These are phyloP conservation scores for Phytophthora pinifolia DNA, from an alignment of 352 stramenopile species.

Conservation along the genomic window DNA sequence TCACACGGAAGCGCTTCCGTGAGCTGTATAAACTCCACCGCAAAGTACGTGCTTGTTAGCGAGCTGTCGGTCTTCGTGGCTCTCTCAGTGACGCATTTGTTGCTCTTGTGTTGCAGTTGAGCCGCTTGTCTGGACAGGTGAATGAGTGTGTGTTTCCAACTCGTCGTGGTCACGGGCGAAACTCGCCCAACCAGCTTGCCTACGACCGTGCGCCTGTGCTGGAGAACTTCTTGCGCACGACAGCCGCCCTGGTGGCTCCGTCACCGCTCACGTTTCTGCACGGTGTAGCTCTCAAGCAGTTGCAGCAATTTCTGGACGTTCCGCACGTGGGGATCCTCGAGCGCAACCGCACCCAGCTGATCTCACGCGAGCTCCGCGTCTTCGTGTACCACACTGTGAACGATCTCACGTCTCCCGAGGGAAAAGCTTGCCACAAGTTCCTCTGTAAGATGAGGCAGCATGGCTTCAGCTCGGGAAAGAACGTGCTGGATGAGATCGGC, in stretches of 20 bases:
- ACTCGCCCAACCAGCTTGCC: constrained; percentile 60
- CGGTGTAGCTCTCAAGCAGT: constrained; percentile 70
- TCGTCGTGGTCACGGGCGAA: constrained; percentile 52
- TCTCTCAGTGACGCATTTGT: constrained; percentile 2
- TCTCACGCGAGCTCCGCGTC: constrained; percentile 71
- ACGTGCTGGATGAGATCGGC: constrained; percentile 70
- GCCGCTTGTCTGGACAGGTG: constrained; percentile 64
- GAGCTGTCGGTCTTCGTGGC: not conserved
- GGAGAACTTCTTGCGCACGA: constrained; percentile 76
- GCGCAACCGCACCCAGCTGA: constrained; percentile 78
- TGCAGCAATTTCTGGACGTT: constrained; percentile 83
- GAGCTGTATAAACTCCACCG: constrained; percentile 84
- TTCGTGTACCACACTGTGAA: constrained; percentile 84
- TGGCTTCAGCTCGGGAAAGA: constrained; percentile 45
- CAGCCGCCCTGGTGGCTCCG: constrained; percentile 70
- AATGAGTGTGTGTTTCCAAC: constrained; percentile 75
- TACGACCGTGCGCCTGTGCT: constrained; percentile 70
- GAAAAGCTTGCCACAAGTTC: constrained; percentile 80
- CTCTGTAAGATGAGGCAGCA: constrained; percentile 55
- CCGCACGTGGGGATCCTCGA: constrained; percentile 68
- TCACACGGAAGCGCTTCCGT: constrained; percentile 79
- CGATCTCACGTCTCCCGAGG: constrained; percentile 73
- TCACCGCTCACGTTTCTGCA: constrained; percentile 77
- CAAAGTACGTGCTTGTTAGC: constrained; percentile 46
- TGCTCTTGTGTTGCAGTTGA: constrained; percentile 38